Evolutionary conservation across 352 stramenopile species (phyloP).

Genomic region (Phytophthora pistaciae): DNA sequence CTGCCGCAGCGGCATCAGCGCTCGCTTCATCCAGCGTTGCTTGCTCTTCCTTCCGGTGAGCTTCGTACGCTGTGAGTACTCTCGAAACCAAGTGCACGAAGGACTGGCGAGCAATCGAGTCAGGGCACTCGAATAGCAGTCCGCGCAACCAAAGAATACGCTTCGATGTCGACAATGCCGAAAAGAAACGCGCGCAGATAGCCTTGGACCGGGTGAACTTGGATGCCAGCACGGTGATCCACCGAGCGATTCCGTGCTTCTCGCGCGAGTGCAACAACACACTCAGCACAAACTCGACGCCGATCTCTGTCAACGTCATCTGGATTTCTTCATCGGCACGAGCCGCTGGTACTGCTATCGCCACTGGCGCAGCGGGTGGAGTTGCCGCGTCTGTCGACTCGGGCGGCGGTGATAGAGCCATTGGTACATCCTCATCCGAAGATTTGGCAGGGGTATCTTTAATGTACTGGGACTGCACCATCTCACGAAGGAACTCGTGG

Average conservation of each 20-base stretch:
- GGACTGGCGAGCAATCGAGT: slow-evolving; percentile 87
- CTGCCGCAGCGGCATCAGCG: slow-evolving; percentile 26
- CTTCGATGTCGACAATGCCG: slow-evolving; percentile 62
- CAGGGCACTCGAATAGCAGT: slow-evolving; percentile 87
- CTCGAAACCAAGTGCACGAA: slow-evolving; percentile 87
- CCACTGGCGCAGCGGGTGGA: slow-evolving; percentile 36
- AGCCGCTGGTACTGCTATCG: slow-evolving; percentile 23
- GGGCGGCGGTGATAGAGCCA: slow-evolving; percentile 27
- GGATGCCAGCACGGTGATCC: slow-evolving; percentile 77
- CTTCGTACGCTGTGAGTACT: slow-evolving; percentile 74
- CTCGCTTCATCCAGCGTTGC: slow-evolving; percentile 23
- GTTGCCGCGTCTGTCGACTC: slow-evolving; percentile 11
- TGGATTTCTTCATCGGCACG: slow-evolving; percentile 68
- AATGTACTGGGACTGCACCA: slow-evolving; percentile 88
- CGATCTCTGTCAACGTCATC: slow-evolving; percentile 80
- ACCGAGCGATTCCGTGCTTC: slow-evolving; percentile 86
- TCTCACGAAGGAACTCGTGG: slow-evolving; percentile 94
- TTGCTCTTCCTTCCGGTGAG: slow-evolving; percentile 57
- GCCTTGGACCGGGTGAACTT: slow-evolving; percentile 81
- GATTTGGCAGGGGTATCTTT: slow-evolving; percentile 46
- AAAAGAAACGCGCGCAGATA: slow-evolving; percentile 80
- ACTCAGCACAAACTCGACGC: slow-evolving; percentile 88
- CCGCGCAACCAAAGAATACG: slow-evolving; percentile 65
- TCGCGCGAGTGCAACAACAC: slow-evolving; percentile 90
- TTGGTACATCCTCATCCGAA: slow-evolving; percentile 21